These are phyloP conservation scores for Cordyceps militaris DNA, from an alignment of 2,329 filamentous ascomycete genomes.

Conservation along the genomic window DNA sequence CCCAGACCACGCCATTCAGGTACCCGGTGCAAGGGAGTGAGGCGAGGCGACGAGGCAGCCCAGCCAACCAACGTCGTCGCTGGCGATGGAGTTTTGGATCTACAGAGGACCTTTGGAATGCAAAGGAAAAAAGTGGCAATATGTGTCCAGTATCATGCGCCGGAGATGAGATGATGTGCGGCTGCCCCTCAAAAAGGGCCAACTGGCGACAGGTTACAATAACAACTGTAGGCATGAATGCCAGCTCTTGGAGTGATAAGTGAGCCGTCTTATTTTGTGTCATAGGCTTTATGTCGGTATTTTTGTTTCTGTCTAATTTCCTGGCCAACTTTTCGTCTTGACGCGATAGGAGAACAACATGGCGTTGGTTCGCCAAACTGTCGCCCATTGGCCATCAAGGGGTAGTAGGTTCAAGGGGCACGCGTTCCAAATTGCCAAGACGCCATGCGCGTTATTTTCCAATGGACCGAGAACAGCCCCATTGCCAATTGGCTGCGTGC, in stretches of 20 bases:
- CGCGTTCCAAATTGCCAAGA: not conserved
- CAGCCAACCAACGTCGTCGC: not conserved
- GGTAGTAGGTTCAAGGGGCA: not conserved
- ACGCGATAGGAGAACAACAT: not conserved
- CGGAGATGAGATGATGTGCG: constrained; percentile 9
- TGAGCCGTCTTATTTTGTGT: not conserved
- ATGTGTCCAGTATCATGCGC: not conserved
- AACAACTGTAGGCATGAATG: not conserved
- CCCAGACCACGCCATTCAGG: not conserved
- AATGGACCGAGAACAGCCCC: not conserved
- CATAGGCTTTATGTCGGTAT: not conserved
- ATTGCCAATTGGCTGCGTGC: not conserved
- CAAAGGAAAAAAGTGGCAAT: not conserved
- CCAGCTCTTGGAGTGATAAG: not conserved
- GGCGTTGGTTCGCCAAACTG: too few relatives aligned
- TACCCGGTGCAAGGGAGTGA: not conserved
- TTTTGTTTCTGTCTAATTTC: not conserved
- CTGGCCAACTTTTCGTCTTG: not conserved
- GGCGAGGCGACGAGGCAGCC: not conserved
- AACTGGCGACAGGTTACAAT: not conserved
- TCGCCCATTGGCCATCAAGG: too few relatives aligned
- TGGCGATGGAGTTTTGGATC: not conserved
- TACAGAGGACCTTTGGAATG: not conserved
- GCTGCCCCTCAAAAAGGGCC: not conserved
- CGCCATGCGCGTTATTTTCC: not conserved